These are phyloP conservation scores for Tricladium varicosporioides DNA, from an alignment of 2,329 filamentous ascomycete species.

Conservation along the genomic window DNA sequence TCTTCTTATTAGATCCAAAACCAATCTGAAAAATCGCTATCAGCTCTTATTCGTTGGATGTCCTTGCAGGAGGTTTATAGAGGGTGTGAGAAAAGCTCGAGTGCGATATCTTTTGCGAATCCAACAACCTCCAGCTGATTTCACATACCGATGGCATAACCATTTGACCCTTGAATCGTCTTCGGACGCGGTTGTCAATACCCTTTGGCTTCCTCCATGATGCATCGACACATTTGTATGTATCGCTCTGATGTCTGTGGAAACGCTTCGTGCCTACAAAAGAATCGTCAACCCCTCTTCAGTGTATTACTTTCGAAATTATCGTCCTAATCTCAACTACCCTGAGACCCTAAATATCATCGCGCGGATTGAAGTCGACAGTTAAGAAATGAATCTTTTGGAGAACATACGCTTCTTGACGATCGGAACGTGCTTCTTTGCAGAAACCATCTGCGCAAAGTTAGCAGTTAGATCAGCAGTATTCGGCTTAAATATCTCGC, in stretches of 20 bases:
- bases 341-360: neutral
- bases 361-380: constrained; percentile 4
- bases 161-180: constrained; percentile 94
- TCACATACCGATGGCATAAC: constrained; percentile 94
- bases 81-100: neutral
- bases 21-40: constrained; percentile 70
- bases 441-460: constrained; percentile 81
- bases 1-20: constrained; percentile 99
- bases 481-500: neutral
- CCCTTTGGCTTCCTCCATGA: constrained; percentile 99
- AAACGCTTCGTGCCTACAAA: constrained; percentile 84
- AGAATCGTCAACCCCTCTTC: constrained; percentile 6
- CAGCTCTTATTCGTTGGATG: neutral
- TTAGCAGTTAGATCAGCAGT: constrained; percentile 14
- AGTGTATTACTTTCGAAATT: neutral
- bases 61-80: neutral
- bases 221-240: constrained; percentile 86
- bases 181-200: constrained; percentile 97
- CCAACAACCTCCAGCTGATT: constrained; percentile 5
- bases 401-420: constrained; percentile 97
- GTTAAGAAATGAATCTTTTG: neutral
- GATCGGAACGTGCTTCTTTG: constrained; percentile 99
- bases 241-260: constrained; percentile 96
- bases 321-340: neutral
- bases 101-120: constrained; percentile 3